phyloP scores from a whole-genome alignment of 148 eudicot genomes.

The Agrostemma githago region DNA sequence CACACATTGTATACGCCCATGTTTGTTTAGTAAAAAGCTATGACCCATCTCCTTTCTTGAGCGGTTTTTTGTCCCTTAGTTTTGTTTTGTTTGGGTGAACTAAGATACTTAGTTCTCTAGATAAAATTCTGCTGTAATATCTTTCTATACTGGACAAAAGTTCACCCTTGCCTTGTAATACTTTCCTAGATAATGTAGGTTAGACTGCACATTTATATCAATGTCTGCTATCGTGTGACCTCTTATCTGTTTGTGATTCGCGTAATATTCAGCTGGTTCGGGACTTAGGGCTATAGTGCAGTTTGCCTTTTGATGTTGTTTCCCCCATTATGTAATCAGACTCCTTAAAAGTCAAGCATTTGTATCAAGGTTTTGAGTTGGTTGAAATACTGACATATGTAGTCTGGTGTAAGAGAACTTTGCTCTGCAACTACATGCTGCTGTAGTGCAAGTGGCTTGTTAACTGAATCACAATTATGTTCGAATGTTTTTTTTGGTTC shows the following conservation, averaged over 20 bases:
- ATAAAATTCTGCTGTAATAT: not conserved
- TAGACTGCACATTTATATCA: not conserved
- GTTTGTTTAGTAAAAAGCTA: not conserved
- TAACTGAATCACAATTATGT: too few relatives aligned
- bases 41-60: not conserved
- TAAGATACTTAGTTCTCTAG: too few relatives aligned
- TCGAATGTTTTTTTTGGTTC: not conserved
- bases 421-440: not conserved
- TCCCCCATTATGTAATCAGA: not conserved
- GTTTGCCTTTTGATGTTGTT: not conserved
- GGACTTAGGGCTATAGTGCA: not conserved
- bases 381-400: not conserved
- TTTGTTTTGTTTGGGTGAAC: not conserved
- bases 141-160: not conserved
- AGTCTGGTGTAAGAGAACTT: conserved; percentile 2
- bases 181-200: not conserved
- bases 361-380: not conserved
- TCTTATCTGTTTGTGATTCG: not conserved
- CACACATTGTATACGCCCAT: not conserved
- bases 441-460: conserved; percentile 2
- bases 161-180: not conserved
- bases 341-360: not conserved
- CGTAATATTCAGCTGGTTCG: not conserved
- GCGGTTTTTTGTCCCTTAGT: not conserved
- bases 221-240: not conserved